A percentile compares a stretch with the other conserved stretches of the same genome.
Evolutionary conservation across 768 basidiomycete genomes (phyloP).

Genomic region (Lanmaoa rubissima): DNA sequence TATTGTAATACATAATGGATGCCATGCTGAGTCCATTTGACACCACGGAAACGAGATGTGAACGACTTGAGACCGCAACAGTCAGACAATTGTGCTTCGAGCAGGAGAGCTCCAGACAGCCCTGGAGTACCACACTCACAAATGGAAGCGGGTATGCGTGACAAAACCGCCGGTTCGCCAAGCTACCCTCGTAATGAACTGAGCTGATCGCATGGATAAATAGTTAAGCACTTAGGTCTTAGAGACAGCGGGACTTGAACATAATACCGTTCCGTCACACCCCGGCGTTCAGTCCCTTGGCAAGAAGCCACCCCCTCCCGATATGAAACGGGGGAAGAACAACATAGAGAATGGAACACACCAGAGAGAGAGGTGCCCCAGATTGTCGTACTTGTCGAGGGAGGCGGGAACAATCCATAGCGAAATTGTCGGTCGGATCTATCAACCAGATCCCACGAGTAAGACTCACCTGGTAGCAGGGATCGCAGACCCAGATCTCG

Average conservation of each 20-base stretch:
- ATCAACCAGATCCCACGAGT: slow-evolving; percentile 11
- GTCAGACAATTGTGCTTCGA: neutral
- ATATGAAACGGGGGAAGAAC: slow-evolving; percentile 3
- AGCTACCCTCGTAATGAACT: slow-evolving; percentile 21
- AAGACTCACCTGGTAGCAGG: slow-evolving; percentile 6
- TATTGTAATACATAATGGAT: slow-evolving; percentile 16
- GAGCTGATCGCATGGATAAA: slow-evolving; percentile 19
- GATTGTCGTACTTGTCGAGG: slow-evolving; percentile 11
- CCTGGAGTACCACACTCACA: slow-evolving; percentile 16
- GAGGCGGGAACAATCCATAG: neutral
- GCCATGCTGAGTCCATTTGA: neutral
- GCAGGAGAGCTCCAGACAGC: neutral
- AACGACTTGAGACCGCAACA: neutral
- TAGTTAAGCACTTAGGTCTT: neutral
- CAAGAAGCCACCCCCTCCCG: neutral
- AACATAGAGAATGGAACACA: slow-evolving; percentile 21
- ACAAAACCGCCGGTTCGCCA: slow-evolving; percentile 22
- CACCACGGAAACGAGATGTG: slow-evolving; percentile 6
- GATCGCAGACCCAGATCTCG: slow-evolving; percentile 20
- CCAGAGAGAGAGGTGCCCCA: slow-evolving; percentile 13
- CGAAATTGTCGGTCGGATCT: slow-evolving; percentile 19
- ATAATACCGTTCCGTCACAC: neutral
- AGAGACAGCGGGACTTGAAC: neutral
- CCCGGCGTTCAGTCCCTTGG: neutral
- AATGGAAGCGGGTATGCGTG: slow-evolving; percentile 13